These are phyloP conservation scores for Aspergillus sp. DNA, from an alignment of 2,329 filamentous ascomycete species.

Conservation along the genomic window DNA sequence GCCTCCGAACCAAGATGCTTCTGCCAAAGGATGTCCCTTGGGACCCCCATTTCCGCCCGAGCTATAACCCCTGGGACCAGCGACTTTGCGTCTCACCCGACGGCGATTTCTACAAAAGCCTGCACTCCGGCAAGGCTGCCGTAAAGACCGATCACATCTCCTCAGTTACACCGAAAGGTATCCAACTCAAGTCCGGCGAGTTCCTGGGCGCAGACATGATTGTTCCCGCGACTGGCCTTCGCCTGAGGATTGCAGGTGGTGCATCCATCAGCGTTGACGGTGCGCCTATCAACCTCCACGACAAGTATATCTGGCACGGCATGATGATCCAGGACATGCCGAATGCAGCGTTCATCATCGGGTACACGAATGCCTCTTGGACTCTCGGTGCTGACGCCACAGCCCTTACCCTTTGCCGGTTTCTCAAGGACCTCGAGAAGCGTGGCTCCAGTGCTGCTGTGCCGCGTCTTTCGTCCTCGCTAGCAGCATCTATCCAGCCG, in stretches of 20 bases:
- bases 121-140: slow-evolving; percentile 52
- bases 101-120: slow-evolving; percentile 58
- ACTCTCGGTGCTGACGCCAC: slow-evolving; percentile 47
- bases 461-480: slow-evolving; percentile 25
- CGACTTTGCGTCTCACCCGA: slow-evolving; percentile 69
- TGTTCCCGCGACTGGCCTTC: slow-evolving; percentile 47
- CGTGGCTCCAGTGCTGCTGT: slow-evolving; percentile 26
- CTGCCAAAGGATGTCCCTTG: slow-evolving; percentile 57
- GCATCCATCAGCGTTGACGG: slow-evolving; percentile 39
- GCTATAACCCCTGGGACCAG: slow-evolving; percentile 70
- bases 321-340: slow-evolving; percentile 47
- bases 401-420: slow-evolving; percentile 38
- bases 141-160: slow-evolving; percentile 59
- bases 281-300: slow-evolving; percentile 28
- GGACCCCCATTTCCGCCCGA: slow-evolving; percentile 64
- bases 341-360: slow-evolving; percentile 43
- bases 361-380: slow-evolving; percentile 48
- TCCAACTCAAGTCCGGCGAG: slow-evolving; percentile 49
- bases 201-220: slow-evolving; percentile 44
- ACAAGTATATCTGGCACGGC: slow-evolving; percentile 46
- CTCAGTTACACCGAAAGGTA: slow-evolving; percentile 49
- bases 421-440: slow-evolving; percentile 35
- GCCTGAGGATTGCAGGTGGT: slow-evolving; percentile 41
- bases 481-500: slow-evolving; percentile 24
- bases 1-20: slow-evolving; percentile 43